Conservation (phyloP, 2,329 filamentous ascomycete species). For the Pseudocercospora macadamiae region DNA sequence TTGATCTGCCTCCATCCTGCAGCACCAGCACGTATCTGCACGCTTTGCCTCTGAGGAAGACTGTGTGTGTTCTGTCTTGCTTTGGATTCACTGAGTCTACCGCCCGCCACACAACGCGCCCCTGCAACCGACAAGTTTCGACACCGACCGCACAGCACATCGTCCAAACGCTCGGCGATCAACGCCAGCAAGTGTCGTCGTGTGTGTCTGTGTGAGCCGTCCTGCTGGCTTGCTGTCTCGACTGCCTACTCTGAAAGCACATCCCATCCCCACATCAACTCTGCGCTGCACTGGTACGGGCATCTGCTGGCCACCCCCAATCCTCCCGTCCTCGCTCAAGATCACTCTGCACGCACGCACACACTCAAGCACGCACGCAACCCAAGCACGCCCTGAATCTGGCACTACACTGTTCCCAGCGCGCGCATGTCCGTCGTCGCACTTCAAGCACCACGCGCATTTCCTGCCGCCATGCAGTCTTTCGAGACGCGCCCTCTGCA, state of each 20-base stretch:
- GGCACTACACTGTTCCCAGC: slow-evolving; percentile 10
- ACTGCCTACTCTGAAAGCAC: too few relatives aligned
- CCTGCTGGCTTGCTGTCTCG: neutral
- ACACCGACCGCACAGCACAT: neutral
- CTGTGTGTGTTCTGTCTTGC: neutral
- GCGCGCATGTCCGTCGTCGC: slow-evolving; percentile 22
- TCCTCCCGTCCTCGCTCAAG: neutral
- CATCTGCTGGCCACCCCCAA: neutral
- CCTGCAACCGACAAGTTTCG: too few relatives aligned
- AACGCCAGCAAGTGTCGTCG: too few relatives aligned
- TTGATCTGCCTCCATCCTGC: slow-evolving; percentile 9
- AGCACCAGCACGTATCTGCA: slow-evolving; percentile 10
- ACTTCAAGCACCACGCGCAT: slow-evolving; percentile 19
- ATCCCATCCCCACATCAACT: too few relatives aligned
- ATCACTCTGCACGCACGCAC: neutral
- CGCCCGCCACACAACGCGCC: slow-evolving; percentile 7
- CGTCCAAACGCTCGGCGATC: neutral
- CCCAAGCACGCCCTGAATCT: neutral
- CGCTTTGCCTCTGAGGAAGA: neutral
- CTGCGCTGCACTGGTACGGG: too few relatives aligned
- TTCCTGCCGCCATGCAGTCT: slow-evolving; percentile 20
- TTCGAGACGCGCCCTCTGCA: slow-evolving; percentile 22
- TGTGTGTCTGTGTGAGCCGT: too few relatives aligned
- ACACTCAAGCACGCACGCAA: neutral
- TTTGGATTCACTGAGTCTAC: neutral